Conservation (phyloP, 495 filamentous ascomycete genomes). For the Sporormia fimetaria region DNA sequence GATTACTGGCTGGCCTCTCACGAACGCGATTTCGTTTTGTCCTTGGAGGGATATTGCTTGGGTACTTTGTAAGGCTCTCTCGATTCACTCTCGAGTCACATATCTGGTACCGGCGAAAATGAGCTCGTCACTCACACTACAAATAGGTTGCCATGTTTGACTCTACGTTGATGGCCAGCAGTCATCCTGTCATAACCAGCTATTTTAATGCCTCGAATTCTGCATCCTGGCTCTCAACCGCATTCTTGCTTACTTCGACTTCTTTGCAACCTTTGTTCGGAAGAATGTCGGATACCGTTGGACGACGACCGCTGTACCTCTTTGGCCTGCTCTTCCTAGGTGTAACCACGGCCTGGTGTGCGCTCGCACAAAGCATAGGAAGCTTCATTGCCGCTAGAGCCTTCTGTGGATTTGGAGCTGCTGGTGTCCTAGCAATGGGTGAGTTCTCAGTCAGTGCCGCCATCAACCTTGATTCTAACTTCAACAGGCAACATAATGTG, state of each 20-base stretch:
- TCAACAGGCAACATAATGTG: constrained; percentile 48
- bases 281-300: constrained; percentile 59
- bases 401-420: constrained; percentile 62
- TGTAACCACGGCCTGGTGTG: constrained; percentile 60
- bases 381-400: constrained; percentile 64
- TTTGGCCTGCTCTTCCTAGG: constrained; percentile 53
- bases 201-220: constrained; percentile 63
- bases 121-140: too few relatives aligned
- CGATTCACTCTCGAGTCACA: too few relatives aligned
- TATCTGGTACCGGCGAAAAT: too few relatives aligned
- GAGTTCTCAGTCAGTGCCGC: too few relatives aligned
- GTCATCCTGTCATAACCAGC: constrained; percentile 70
- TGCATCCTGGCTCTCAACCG: constrained; percentile 71
- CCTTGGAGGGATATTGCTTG: constrained; percentile 39
- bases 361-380: constrained; percentile 54
- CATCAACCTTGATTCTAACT: not conserved
- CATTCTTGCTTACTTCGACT: constrained; percentile 66
- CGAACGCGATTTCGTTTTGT: constrained; percentile 41
- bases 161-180: constrained; percentile 68
- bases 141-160: constrained; percentile 52
- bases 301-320: constrained; percentile 58
- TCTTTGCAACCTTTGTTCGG: constrained; percentile 64
- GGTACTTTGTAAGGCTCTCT: constrained; percentile 33
- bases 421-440: constrained; percentile 60
- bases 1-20: constrained; percentile 17